Base-by-base conservation (phyloP, 2,329 filamentous ascomycete genomes). In the Penicillium sp. region DNA sequence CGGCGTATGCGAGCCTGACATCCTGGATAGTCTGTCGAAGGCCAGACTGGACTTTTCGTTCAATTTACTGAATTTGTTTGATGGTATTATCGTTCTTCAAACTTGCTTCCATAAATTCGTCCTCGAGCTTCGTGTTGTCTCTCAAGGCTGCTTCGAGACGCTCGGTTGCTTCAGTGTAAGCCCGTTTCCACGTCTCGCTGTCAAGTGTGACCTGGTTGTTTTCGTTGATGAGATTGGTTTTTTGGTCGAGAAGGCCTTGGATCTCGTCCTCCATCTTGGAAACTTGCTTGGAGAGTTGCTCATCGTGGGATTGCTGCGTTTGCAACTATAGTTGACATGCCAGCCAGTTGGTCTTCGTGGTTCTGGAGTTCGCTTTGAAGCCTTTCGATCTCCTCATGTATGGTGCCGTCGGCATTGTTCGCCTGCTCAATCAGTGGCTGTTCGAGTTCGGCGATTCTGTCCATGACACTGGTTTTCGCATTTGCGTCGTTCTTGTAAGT, bases 21-120 rank as follows among this genome's bases (percentile, higher is more conserved):
- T 63, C 59, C 2, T 53, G 19, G 30, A 66, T 60, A 2, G 61
- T 23, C 38, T 63, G 57, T 2, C 29, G 62, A 26, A 64, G 51
- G 26, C 1, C 30, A 19, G 19, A 19, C 38, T 58, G 59, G 13
- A 17, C 49, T 52, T 51, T 13, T 3, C 51, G 26, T 9, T 52
- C 21, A 19, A 48, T 57, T 3, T 29, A 15, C 19, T 59, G 19
- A 2, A 52, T 31, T 13, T 52, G 35, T 23, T 41, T 41, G 35
- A 41, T 11, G 35, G 35, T 15, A 11, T 8, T 9, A 11, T 41
- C 35, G 13, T 15, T 15, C 5, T 41, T 11, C 4, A 47, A 23
- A 21, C 5, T 4, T 21, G 11, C 7, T 11, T 47, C n/a, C 4
- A 47, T 13, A 44, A 13, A 13, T 5, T 26, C 49, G 29, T 62